Evolutionary conservation across 2,329 filamentous ascomycete genomes (phyloP), one percentile per base, ranked within the genome.

Genomic region (Epichloe bromicola): DNA sequence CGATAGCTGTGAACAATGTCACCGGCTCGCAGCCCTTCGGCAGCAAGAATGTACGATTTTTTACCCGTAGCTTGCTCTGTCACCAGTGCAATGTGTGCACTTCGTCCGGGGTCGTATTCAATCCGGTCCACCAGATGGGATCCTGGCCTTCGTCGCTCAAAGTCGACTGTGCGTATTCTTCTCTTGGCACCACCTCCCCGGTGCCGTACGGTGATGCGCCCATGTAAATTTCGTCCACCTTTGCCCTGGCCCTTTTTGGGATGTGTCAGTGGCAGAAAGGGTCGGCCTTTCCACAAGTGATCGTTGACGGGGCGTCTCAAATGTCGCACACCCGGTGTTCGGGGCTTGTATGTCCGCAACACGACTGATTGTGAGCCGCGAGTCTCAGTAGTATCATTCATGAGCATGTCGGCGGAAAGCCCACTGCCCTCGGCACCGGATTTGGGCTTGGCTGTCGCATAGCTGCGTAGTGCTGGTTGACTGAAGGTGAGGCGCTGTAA

Each of bases 51-150:
- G 67, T 98, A 98, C 57, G 83, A 88, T 70, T 93, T 83, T 58
- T 77, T 78, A 12, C 82, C 79, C 0, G 85, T 91, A 46, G 80
- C 77, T 57, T 88, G 73, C 60, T 86, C 82, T 47, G 82, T 89
- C 46, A 96, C 63, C 51, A 98, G 76, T 5, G 93, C 93, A 67
- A 98, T 90, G 65, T 98, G 93, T 14, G 91, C 88, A 61, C 83
- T 95, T 48, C 93, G 85, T 57, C 88, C 88, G 1, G 93, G 93
- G 61, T 98, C 94, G 67, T 97, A 90, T 67, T 98, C 93, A 62
- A 98, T 93, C 54, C 93, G 82, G 65, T 97, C 90, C 50, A 98
- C 91, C 15, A 83, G 70, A 60, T 97, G 93, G 56, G 86, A 83
- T 17, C 93, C 93, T 0, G 89, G 80, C 26, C 78, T 78, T 67